These are phyloP conservation scores for Penicillium brasilianum DNA, from an alignment of 2,329 filamentous ascomycete genomes.

Conservation along the genomic window DNA sequence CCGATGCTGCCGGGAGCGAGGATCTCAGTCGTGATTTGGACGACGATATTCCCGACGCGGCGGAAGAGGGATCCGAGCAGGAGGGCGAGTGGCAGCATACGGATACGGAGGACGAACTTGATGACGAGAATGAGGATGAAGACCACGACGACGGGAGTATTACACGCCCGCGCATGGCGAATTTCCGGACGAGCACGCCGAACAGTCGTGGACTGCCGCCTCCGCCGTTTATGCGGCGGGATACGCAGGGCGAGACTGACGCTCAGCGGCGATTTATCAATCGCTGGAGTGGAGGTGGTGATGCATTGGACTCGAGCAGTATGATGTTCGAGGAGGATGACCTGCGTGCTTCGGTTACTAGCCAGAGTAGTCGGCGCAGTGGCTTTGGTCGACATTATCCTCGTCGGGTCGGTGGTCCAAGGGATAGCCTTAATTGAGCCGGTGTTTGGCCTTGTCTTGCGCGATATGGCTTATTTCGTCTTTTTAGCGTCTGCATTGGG, in stretches of 20 bases:
- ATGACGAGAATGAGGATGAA: slow-evolving; percentile 47
- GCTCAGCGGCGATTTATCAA: slow-evolving; percentile 37
- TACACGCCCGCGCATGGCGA: slow-evolving; percentile 34
- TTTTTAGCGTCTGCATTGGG: slow-evolving; percentile 3
- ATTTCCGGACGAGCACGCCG: slow-evolving; percentile 41
- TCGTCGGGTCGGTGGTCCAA: slow-evolving; percentile 47
- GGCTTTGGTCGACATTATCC: slow-evolving; percentile 47
- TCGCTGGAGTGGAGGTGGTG: slow-evolving; percentile 45
- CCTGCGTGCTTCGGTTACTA: slow-evolving; percentile 41
- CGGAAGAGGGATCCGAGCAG: slow-evolving; percentile 50
- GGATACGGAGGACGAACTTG: slow-evolving; percentile 70
- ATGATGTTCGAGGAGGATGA: slow-evolving; percentile 43
- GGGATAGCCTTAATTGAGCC: slow-evolving; percentile 59
- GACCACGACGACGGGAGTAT: slow-evolving; percentile 42
- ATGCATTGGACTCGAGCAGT: slow-evolving; percentile 43
- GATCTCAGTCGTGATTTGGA: slow-evolving; percentile 72
- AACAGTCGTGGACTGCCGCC: slow-evolving; percentile 37
- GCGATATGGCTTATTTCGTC: not conserved
- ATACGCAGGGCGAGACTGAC: slow-evolving; percentile 41
- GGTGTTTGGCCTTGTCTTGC: not conserved
- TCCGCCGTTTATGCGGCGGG: slow-evolving; percentile 33
- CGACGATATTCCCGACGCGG: slow-evolving; percentile 69
- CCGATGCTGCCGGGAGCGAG: slow-evolving; percentile 55
- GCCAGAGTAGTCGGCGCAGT: slow-evolving; percentile 39
- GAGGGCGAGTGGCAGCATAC: slow-evolving; percentile 75